Base-by-base conservation (phyloP, 1,284 basidiomycete species). In the Anthracocystis panici-leucophaei region DNA sequence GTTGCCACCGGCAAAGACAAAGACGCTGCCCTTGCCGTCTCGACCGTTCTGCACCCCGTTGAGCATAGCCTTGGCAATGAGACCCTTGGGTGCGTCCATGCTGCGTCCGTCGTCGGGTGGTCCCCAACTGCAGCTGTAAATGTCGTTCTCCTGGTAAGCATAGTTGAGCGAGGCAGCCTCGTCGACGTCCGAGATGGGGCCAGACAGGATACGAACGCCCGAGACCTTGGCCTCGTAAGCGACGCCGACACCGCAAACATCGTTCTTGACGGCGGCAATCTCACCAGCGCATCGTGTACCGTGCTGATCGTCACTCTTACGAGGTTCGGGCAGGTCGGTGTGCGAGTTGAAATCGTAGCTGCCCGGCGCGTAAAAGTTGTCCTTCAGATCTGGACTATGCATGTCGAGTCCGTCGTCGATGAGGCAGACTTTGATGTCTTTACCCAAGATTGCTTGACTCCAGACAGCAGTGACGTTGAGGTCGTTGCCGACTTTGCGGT, bases 341-440 rank as follows among this genome's bases (percentile, higher is more conserved):
- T 99, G 94, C 82, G 97, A 93, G 85, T 99, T 99, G 86, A 95
- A 99, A 86, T 99, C 96, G 85, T 95, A 94, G 0, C 95, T 98
- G 63, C 95, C 92, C 45, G 90, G 91, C 10, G 92, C 90, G 83
- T 92, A 94, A 86, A 97, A 98, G 86, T 98, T 98, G 42, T 89
- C 91, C 42, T 91, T 90, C 51, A 99, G 88, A 86, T 99, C 96
- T 25, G 91, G 90, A 79, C 91, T 93, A 56, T 91, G 90, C 85
- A 94, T 92, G 85, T 99, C 97, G 75, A 99, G 87, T 0, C 97
- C 97, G 85, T 99, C 97, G 85, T 99, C 97, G 27, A 99, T 92
- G 55, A 99, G 88, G 7, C 93, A 93, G 7, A 95, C 91, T 55
- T 92, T 92, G 49, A 98, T 88, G 20, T 93, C 94, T 77, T 91